Percentiles rank a stretch among this genome's conserved stretches.
Conservation (phyloP, 495 filamentous ascomycete genomes). For the Achaetomiella virescens region DNA sequence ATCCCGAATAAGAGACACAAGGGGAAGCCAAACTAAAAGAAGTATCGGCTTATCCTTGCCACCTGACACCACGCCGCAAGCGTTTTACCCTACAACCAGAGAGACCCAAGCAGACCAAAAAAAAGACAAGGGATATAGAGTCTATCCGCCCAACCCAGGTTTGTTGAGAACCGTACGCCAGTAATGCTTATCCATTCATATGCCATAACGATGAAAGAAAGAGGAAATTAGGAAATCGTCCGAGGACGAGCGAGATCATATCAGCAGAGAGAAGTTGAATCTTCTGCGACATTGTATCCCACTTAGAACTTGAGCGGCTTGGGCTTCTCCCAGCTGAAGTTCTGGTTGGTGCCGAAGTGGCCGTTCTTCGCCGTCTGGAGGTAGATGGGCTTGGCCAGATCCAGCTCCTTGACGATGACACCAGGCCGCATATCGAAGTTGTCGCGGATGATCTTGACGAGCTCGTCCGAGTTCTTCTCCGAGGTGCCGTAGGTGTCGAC, state of each 20-base stretch:
- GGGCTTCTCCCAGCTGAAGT: conserved; percentile 96
- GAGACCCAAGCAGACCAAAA: conserved; percentile 12
- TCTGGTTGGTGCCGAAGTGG: conserved; percentile 95
- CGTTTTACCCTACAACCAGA: conserved; percentile 13
- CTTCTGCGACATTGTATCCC: conserved; percentile 26
- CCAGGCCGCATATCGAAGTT: conserved; percentile 98
- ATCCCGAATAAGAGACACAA: conserved; percentile 7
- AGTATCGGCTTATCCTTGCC: conserved; percentile 3
- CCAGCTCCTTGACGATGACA: conserved; percentile 96
- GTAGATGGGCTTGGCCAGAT: conserved; percentile 95
- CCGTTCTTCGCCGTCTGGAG: conserved; percentile 97
- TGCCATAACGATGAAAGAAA: conserved; percentile 15
- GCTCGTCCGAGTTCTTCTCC: conserved; percentile 63
- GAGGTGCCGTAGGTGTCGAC: conserved; percentile 83
- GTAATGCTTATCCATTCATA: conserved; percentile 26
- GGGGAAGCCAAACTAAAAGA: conserved; percentile 4
- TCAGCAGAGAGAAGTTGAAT: conserved; percentile 35
- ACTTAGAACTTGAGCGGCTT: conserved; percentile 84
- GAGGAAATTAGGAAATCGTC: conserved; percentile 15
- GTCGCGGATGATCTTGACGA: conserved; percentile 84
- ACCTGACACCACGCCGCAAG: conserved; percentile 10
- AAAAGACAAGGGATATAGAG: conserved; percentile 27
- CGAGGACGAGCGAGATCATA: conserved; percentile 24
- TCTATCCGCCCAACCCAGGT: conserved; percentile 33
- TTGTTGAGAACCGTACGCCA: conserved; percentile 41